Evolutionary conservation across 495 filamentous ascomycete genomes (phyloP).

Genomic region (Penicilliopsis zonata): DNA sequence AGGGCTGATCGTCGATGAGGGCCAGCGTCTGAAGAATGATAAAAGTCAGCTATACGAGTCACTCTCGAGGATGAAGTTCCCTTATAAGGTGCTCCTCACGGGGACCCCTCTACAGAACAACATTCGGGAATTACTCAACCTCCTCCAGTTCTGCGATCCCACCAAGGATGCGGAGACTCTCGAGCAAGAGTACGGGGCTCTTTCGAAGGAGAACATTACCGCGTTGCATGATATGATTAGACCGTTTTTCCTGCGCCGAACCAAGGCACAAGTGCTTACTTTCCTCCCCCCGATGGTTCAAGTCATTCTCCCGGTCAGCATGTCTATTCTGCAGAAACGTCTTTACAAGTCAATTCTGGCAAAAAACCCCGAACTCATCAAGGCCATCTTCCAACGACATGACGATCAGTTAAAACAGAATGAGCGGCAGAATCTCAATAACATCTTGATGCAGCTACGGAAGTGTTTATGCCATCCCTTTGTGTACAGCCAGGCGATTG

Average conservation of each 20-base stretch:
- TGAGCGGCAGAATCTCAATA: conserved; percentile 72
- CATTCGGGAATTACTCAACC: conserved; percentile 83
- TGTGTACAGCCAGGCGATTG: conserved; percentile 77
- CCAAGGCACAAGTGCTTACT: conserved; percentile 78
- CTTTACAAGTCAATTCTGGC: conserved; percentile 88
- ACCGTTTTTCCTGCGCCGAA: conserved; percentile 71
- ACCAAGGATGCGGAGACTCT: conserved; percentile 54
- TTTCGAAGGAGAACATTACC: conserved; percentile 69
- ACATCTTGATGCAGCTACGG: conserved; percentile 89
- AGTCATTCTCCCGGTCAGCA: conserved; percentile 85
- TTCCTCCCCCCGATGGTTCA: conserved; percentile 89
- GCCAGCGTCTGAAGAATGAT: conserved; percentile 92
- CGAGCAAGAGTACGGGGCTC: conserved; percentile 59
- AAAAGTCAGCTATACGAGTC: conserved; percentile 67
- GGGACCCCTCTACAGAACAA: conserved; percentile 94
- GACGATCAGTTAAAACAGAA: conserved; percentile 42
- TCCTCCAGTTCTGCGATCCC: conserved; percentile 82
- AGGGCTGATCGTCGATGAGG: conserved; percentile 88
- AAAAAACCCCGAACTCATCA: conserved; percentile 80
- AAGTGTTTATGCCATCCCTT: conserved; percentile 96
- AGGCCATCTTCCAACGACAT: conserved; percentile 61
- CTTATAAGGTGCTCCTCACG: conserved; percentile 75
- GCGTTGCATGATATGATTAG: conserved; percentile 76
- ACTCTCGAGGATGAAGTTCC: conserved; percentile 56
- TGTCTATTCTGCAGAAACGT: conserved; percentile 86